These are phyloP conservation scores for Marasmius tenuissimus DNA, from an alignment of 1,284 basidiomycete genomes.

Conservation along the genomic window DNA sequence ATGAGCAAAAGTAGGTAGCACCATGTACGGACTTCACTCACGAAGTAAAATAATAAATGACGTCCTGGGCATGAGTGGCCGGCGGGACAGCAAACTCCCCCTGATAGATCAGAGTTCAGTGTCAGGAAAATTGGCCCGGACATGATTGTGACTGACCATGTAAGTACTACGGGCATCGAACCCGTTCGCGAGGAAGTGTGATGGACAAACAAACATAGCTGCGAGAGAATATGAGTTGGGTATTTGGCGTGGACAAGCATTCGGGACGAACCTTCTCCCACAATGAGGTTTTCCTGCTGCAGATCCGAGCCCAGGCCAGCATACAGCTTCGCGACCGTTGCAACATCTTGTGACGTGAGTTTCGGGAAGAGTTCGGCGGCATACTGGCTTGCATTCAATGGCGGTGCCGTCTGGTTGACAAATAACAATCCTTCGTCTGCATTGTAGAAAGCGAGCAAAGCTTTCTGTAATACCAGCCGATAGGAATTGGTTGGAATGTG, in stretches of 20 bases:
- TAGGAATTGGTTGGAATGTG: not conserved
- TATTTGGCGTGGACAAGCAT: not conserved
- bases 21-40: slow-evolving; percentile 4
- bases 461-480: not conserved
- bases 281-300: slow-evolving; percentile 18
- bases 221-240: not conserved
- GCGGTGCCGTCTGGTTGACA: not conserved
- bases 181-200: slow-evolving; percentile 18
- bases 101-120: not conserved
- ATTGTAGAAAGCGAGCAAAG: not conserved
- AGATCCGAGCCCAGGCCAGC: not conserved
- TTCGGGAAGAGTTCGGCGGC: slow-evolving; percentile 20
- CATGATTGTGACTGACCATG: slow-evolving; percentile 17
- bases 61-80: slow-evolving; percentile 19
- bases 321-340: slow-evolving; percentile 8
- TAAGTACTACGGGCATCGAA: slow-evolving; percentile 10
- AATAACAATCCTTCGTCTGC: not conserved
- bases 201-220: slow-evolving; percentile 26
- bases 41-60: slow-evolving; percentile 16
- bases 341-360: slow-evolving; percentile 10
- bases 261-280: slow-evolving; percentile 28
- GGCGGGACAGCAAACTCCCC: slow-evolving; percentile 16
- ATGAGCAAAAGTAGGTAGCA: not conserved
- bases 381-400: slow-evolving; percentile 1
- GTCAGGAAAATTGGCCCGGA: not conserved